Percentiles rank a stretch among this genome's conserved stretches.
These are phyloP conservation scores for Uronychia setigera DNA, from an alignment of 73 alveolate genomes.

Conservation along the genomic window DNA sequence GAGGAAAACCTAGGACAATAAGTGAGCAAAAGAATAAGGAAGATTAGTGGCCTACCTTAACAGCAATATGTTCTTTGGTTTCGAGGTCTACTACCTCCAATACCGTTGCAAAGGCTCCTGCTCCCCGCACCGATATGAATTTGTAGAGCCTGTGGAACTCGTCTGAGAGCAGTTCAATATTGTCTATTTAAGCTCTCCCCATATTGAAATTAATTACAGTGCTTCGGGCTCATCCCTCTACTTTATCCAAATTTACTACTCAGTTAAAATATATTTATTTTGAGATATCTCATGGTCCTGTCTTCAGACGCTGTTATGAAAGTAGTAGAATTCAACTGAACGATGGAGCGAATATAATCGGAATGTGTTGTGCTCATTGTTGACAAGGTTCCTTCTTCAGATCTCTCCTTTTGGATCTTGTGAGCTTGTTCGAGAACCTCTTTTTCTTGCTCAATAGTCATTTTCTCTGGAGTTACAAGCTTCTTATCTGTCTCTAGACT, in stretches of 20 bases:
- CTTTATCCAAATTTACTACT: neutral
- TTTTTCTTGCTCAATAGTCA: too few species aligned
- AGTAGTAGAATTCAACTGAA: neutral
- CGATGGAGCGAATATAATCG: constrained; percentile 3
- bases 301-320: constrained; percentile 6
- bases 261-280: neutral
- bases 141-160: neutral
- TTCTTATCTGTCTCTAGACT: too few species aligned
- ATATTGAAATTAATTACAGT: too few species aligned
- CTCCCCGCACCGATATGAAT: neutral
- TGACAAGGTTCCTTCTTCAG: neutral
- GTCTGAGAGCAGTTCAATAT: neutral
- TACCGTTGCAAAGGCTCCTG: neutral
- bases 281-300: neutral
- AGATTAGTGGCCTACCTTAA: neutral
- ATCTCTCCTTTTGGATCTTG: too few species aligned
- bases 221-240: neutral
- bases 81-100: neutral
- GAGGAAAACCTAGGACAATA: neutral
- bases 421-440: too few species aligned
- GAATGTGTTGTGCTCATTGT: neutral
- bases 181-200: neutral
- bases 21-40: neutral
- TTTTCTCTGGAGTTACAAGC: too few species aligned
- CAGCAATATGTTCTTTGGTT: neutral